Evolutionary conservation across 495 filamentous ascomycete genomes (phyloP).

Genomic region (Neurospora cerealis): DNA sequence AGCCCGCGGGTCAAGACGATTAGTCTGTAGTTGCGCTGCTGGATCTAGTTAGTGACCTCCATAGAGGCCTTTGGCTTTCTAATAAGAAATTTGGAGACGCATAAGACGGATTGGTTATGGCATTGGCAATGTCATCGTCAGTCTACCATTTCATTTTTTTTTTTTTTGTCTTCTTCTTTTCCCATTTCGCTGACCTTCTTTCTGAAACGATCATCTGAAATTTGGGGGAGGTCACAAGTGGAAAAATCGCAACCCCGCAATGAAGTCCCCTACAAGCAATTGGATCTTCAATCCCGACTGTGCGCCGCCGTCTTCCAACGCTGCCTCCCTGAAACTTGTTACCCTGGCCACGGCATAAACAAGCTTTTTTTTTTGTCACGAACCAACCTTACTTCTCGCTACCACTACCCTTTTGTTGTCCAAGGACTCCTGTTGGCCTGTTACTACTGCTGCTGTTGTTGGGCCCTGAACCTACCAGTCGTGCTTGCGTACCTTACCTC

Average conservation of each 20-base stretch:
- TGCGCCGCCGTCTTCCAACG: neutral
- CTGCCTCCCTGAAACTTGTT: neutral
- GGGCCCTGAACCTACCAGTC: neutral
- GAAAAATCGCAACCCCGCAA: neutral
- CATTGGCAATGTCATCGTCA: neutral
- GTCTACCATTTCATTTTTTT: too few species aligned
- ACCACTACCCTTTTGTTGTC: neutral
- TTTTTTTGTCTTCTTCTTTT: too few species aligned
- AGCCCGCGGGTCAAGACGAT: neutral
- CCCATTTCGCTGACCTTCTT: too few species aligned
- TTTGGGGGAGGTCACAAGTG: neutral
- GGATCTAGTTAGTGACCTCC: neutral
- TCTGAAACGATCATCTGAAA: neutral
- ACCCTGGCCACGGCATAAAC: neutral
- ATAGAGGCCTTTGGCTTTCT: neutral
- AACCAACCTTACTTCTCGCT: neutral
- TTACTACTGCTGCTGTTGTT: neutral
- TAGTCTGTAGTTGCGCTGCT: neutral
- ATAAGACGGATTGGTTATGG: neutral
- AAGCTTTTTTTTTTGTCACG: neutral
- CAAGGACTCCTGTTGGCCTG: neutral
- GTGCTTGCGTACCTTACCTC: neutral
- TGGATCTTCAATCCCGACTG: neutral
- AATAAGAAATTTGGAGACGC: neutral
- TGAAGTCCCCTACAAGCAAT: neutral